These are phyloP conservation scores for Botrytis sinoallii DNA, from an alignment of 2,329 filamentous ascomycete species.

Conservation along the genomic window DNA sequence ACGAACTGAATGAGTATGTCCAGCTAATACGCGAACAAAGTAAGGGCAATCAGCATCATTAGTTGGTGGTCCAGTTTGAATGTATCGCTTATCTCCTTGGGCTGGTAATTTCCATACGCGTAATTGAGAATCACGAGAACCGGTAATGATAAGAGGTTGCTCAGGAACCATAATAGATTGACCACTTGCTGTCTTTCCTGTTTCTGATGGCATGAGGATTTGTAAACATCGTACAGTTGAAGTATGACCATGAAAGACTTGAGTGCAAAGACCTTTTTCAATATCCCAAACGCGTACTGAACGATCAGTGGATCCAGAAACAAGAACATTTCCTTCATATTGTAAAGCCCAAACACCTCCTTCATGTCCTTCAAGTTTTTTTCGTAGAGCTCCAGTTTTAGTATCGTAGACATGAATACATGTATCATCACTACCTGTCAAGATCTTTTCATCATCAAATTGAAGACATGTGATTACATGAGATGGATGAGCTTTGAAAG, in stretches of 20 bases:
- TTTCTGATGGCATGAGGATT: conserved; percentile 76
- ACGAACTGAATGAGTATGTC: conserved; percentile 90
- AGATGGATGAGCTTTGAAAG: conserved; percentile 91
- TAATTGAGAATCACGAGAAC: conserved; percentile 89
- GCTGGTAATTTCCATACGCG: conserved; percentile 92
- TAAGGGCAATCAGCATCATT: conserved; percentile 84
- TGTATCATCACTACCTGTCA: conserved; percentile 96
- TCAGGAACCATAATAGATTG: conserved; percentile 84
- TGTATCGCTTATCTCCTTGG: conserved; percentile 71
- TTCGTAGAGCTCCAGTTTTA: conserved; percentile 81
- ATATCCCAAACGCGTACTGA: conserved; percentile 99
- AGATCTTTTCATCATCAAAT: conserved; percentile 96
- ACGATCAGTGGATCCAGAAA: conserved; percentile 93
- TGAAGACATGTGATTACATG: conserved; percentile 98
- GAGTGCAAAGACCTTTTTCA: conserved; percentile 84
- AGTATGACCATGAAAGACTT: conserved; percentile 96
- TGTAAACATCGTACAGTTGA: conserved; percentile 95
- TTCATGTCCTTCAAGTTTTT: conserved; percentile 86
- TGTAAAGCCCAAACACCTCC: conserved; percentile 97
- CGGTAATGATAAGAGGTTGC: conserved; percentile 94
- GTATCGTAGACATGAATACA: conserved; percentile 98
- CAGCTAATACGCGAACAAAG: conserved; percentile 81
- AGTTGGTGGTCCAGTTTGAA: conserved; percentile 72
- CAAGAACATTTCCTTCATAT: conserved; percentile 90
- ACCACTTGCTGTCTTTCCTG: conserved; percentile 69